phyloP scores from a whole-genome alignment of 2,329 filamentous ascomycete genomes.

The Cryphonectria parasitica region DNA sequence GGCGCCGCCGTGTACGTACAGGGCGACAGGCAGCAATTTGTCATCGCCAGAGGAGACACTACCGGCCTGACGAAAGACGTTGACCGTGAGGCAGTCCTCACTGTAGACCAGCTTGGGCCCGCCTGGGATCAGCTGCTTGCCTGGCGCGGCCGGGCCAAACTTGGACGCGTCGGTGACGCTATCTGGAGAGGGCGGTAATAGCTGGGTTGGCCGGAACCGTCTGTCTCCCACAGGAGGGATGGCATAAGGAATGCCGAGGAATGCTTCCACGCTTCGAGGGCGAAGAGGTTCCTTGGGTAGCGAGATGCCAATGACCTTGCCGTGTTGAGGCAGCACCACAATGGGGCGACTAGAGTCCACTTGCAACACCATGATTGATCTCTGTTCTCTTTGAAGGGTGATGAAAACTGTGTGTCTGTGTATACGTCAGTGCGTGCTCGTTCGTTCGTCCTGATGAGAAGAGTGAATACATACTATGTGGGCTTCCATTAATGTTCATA shows the following conservation, averaged over 20 bases:
- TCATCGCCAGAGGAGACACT: neutral
- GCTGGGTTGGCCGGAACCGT: slow-evolving; percentile 47
- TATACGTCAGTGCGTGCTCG: neutral
- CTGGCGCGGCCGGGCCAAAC: slow-evolving; percentile 34
- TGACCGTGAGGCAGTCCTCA: slow-evolving; percentile 37
- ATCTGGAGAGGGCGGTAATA: slow-evolving; percentile 35
- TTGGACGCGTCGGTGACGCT: slow-evolving; percentile 33
- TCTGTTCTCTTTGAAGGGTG: neutral
- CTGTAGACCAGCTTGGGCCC: slow-evolving; percentile 32
- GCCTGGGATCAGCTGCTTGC: slow-evolving; percentile 22
- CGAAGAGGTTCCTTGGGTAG: slow-evolving; percentile 27
- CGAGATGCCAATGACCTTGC: slow-evolving; percentile 34
- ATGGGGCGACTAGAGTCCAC: slow-evolving; percentile 23
- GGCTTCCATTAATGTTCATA: neutral
- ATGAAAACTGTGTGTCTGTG: too few species aligned
- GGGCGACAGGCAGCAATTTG: slow-evolving; percentile 38
- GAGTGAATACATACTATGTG: neutral
- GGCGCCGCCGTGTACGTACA: slow-evolving; percentile 52
- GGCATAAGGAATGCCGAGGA: slow-evolving; percentile 55
- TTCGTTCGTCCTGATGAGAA: neutral
- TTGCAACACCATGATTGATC: slow-evolving; percentile 23
- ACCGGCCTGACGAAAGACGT: slow-evolving; percentile 34
- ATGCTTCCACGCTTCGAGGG: slow-evolving; percentile 41
- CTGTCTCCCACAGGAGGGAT: slow-evolving; percentile 49
- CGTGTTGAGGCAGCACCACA: slow-evolving; percentile 20